phyloP scores from a whole-genome alignment of 2,329 filamentous ascomycete species.

The Biscogniauxia marginata region DNA sequence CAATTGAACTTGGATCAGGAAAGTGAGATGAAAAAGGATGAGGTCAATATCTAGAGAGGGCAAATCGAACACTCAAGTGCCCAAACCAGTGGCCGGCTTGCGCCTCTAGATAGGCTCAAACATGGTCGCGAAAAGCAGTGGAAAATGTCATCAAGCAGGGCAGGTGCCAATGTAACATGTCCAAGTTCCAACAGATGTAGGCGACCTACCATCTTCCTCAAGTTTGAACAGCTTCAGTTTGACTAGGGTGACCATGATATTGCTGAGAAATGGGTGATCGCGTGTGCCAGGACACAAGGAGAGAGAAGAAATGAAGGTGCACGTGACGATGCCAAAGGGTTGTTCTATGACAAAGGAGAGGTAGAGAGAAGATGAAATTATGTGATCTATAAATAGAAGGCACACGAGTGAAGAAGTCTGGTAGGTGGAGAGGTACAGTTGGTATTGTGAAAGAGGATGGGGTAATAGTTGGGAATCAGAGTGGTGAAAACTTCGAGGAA shows the following conservation, averaged over 20 bases:
- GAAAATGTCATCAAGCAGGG: neutral
- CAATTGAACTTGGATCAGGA: neutral
- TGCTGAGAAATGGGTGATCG: neutral
- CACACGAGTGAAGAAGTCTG: neutral
- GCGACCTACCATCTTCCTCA: constrained; percentile 22
- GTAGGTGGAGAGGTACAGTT: neutral
- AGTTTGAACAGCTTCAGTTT: neutral
- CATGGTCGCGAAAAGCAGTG: neutral
- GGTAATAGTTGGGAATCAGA: neutral
- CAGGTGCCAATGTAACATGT: neutral
- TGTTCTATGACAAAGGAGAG: neutral
- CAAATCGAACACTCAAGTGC: neutral
- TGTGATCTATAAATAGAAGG: neutral
- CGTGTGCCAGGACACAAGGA: neutral
- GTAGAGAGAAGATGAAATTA: neutral
- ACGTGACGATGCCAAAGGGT: neutral
- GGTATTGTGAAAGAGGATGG: neutral
- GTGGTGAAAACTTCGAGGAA: neutral
- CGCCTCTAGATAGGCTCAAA: neutral
- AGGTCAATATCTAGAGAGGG: neutral
- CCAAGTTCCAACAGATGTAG: neutral
- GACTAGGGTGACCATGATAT: neutral
- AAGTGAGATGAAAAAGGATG: neutral
- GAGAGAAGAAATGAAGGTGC: neutral
- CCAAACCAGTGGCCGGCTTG: neutral